Evolutionary conservation across 305 asterid genomes (phyloP), one percentile per base, ranked within the genome.

Genomic region (Fraxinus paxiana): DNA sequence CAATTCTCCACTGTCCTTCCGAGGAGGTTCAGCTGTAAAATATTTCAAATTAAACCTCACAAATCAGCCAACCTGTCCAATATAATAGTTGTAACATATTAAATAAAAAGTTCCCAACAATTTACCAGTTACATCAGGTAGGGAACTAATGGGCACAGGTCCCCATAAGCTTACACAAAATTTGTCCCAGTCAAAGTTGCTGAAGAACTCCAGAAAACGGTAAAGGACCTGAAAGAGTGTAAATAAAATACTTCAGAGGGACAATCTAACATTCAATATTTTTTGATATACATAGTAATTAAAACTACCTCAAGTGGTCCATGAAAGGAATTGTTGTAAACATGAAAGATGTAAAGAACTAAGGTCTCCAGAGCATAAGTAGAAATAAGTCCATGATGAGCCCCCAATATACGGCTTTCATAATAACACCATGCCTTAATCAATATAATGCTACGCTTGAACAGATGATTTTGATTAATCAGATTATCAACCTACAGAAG

Each of bases 361-460:
- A 95, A 83, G 70, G 95, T 92, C 90, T 95, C 98, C 89, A 95
- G 85, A 75, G 97, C 98, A 78, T 95, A 95, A 35, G 98, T 95
- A 74, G 98, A 95, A 75, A 95, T 95, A 41, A 95, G 92, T 76
- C 98, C 98, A 63, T 93, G 98, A 84, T 91, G 97, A 67, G 98
- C 97, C 81, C 98, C 98, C 85, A 95, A 82, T 83, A 95, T 86
- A 37, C 98, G 98, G 82, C 98, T 95, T 87, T 95, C 98, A 63
- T 95, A 95, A 84, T 93, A 93, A 85, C 98, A 95, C 98, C 98
- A 95, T 0, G 98, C 97, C 86, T 95, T 95, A 13, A 95, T 92
- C 88, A 93, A 82, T 80, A 95, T 93, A 73, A 95, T 88, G 81
- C 98, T 95, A 41, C 98, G 98, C 87, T 95, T 93, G 83, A 95